Percentiles rank a stretch among this genome's conserved stretches.
These are phyloP conservation scores for Pestalotiopsis sp. DNA, from an alignment of 2,329 filamentous ascomycete genomes.

Conservation along the genomic window DNA sequence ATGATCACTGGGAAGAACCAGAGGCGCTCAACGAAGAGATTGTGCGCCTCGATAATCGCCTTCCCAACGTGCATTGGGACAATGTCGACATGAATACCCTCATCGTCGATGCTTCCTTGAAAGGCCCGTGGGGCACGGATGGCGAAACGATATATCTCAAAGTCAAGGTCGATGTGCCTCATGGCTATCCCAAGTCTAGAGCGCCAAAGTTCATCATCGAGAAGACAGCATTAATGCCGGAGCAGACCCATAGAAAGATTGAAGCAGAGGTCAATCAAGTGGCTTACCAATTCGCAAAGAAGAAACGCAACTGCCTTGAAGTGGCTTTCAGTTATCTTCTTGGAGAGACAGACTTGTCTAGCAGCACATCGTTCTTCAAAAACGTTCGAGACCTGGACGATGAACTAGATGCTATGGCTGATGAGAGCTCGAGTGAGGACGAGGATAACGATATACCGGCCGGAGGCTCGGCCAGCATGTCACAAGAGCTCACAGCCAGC, in stretches of 20 bases:
- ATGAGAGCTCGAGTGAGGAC: conserved; percentile 84
- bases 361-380: conserved; percentile 64
- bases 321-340: conserved; percentile 65
- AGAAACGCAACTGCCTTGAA: conserved; percentile 65
- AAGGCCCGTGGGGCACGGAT: conserved; percentile 65
- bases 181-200: conserved; percentile 59
- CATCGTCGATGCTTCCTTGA: conserved; percentile 62
- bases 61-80: conserved; percentile 68
- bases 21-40: conserved; percentile 69
- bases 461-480: conserved; percentile 61
- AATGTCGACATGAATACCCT: conserved; percentile 66
- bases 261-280: conserved; percentile 60
- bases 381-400: conserved; percentile 67
- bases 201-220: conserved; percentile 64
- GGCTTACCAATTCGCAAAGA: conserved; percentile 56
- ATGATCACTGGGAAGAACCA: conserved; percentile 61
- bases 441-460: conserved; percentile 65
- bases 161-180: conserved; percentile 62
- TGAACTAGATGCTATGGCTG: conserved; percentile 58
- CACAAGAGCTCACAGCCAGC: conserved; percentile 61
- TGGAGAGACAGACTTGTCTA: conserved; percentile 64
- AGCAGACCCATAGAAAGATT: conserved; percentile 55
- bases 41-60: conserved; percentile 61
- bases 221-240: conserved; percentile 64
- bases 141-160: conserved; percentile 64